Evolutionary conservation across 163 green algal species (phyloP).

Genomic region (Chlorella variabilis): DNA sequence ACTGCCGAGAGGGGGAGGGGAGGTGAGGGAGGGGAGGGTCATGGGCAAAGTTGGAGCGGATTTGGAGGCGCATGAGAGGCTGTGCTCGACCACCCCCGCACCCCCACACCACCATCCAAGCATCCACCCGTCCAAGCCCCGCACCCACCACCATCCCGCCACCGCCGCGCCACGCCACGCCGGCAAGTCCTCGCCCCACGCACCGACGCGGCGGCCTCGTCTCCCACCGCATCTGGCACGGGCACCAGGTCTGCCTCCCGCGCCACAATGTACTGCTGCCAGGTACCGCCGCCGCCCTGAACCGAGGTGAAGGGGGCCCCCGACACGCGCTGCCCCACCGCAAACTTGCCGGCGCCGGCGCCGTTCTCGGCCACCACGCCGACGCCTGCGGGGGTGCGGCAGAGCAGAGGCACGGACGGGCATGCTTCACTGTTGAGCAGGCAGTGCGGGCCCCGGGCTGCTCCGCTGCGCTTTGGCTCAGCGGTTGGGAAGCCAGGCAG

Average conservation of each 20-base stretch:
- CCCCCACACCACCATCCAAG: background rate
- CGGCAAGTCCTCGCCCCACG: no score
- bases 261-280: conserved; percentile 62
- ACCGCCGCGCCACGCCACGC: no score
- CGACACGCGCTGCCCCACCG: conserved; percentile 55
- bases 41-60: no score
- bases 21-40: background rate
- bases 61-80: no score
- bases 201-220: conserved; percentile 64
- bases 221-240: conserved; percentile 55
- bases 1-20: background rate
- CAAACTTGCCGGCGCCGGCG: conserved; percentile 32
- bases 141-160: background rate
- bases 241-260: conserved; percentile 52
- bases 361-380: conserved; percentile 58
- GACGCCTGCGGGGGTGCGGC: conserved; percentile 48
- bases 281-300: conserved; percentile 56
- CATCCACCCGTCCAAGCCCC: no score
- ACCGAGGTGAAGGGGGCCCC: conserved; percentile 41
- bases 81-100: no score
- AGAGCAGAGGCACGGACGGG: background rate
- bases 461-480: no score
- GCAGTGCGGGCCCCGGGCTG: no score
- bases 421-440: no score
- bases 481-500: no score